Conservation (phyloP, 768 basidiomycete species). For the Mycena metata region DNA sequence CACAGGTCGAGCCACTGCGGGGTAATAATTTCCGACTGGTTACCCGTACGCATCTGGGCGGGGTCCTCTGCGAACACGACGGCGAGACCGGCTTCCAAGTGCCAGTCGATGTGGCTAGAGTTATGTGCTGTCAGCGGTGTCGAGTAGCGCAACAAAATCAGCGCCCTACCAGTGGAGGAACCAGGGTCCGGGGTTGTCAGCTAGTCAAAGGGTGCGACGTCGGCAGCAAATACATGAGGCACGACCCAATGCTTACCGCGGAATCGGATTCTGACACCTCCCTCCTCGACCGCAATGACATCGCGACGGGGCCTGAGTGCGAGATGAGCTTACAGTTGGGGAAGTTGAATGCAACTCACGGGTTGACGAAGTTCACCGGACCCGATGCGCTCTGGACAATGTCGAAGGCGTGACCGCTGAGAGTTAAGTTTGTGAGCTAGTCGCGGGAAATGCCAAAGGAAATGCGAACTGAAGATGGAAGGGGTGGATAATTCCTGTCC, state of each 20-base stretch:
- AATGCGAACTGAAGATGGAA: constrained; percentile 34
- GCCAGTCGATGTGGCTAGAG: not conserved
- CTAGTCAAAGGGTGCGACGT: too few relatives aligned
- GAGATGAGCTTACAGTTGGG: not conserved
- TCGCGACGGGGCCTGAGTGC: constrained; percentile 42
- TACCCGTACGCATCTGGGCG: constrained; percentile 41
- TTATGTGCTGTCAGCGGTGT: too few relatives aligned
- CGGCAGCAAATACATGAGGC: too few relatives aligned
- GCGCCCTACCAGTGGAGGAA: constrained; percentile 11
- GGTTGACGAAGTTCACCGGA: constrained; percentile 41
- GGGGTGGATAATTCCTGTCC: constrained; percentile 20
- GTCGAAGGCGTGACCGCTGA: constrained; percentile 46
- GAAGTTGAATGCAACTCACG: constrained; percentile 6
- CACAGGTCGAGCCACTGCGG: constrained; percentile 33
- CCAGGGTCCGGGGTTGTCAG: constrained; percentile 22
- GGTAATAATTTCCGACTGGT: constrained; percentile 40
- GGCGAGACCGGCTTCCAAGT: constrained; percentile 41
- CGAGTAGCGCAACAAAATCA: too few relatives aligned
- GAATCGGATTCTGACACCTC: constrained; percentile 25
- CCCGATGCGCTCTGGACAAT: constrained; percentile 40
- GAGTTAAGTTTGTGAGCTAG: not conserved
- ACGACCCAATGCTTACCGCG: too few relatives aligned
- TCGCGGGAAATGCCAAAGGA: not conserved
- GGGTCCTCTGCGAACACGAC: constrained; percentile 53
- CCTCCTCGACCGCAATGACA: constrained; percentile 37